Base-by-base conservation (phyloP, 2,329 filamentous ascomycete species). In the Diaporthe longicolla region DNA sequence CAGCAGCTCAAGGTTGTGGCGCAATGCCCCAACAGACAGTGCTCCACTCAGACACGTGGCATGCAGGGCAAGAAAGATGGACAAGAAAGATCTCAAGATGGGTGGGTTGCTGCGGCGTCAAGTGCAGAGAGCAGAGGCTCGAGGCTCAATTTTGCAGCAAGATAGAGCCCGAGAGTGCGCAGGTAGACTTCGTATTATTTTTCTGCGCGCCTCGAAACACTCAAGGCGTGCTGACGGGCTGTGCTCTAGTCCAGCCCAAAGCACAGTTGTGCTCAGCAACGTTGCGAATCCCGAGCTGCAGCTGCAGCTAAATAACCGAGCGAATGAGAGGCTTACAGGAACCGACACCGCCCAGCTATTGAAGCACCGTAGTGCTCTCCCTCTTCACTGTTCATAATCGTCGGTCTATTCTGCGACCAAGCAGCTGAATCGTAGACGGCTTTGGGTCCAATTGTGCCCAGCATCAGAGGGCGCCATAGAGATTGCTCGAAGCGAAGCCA, bases 251-350 rank as follows among this genome's bases (percentile, higher is more conserved):
- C 21, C 17, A 26, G 13, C 45, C 21, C 21, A 68, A 54, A n/a
- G 63, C 63, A 68, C 63, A 68, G 7, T 54, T 68, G 63, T 68
- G 63, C 63, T 52, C 32, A 35, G 32, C 26, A 17, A 8, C 48
- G 52, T 48, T n/a, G 26, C 32, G 29, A 19, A 52, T 21, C 32
- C 29, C 21, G 58, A n/a, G 32, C 17, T n/a, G 2, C n/a, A 68
- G 21, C 21, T 68, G 63, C 63, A 68, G 63, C 45, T 52, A 54
- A 54, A 1, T 19, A 52, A 8, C 21, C 29, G 45, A 52, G 32
- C 43, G 45, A 68, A 68, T 68, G n/a, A 37, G 21, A 52, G 11
- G 9, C 37, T 19, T 66, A 13, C 11, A 26, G 29, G 15, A 3
- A 10, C 7, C 13, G 26, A 21, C 45, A 19, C 4, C 4, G 24